Evolutionary conservation across 2,329 filamentous ascomycete genomes (phyloP).

Genomic region (Aureobasidium subglaciale): DNA sequence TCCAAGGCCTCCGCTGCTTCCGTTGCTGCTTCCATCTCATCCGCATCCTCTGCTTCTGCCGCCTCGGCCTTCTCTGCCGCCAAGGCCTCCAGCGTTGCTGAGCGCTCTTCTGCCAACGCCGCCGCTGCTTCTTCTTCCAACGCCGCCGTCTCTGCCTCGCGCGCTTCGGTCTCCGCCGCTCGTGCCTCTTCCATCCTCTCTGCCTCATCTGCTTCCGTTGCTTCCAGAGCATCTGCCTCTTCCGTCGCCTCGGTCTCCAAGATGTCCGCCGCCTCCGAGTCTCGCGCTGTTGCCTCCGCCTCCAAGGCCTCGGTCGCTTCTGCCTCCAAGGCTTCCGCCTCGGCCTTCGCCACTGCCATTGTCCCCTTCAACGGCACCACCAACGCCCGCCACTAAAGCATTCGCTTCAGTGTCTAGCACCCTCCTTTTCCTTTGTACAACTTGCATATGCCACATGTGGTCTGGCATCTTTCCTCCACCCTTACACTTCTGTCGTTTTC

Average conservation of each 20-base stretch:
- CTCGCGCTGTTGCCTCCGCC: conserved; percentile 6
- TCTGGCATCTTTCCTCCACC: background rate
- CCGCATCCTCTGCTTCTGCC: background rate
- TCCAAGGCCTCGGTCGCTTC: background rate
- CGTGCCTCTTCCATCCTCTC: background rate
- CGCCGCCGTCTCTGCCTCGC: conserved; percentile 2
- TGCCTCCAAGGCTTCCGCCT: conserved; percentile 7
- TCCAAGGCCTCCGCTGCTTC: conserved; percentile 14
- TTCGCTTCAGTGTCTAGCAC: background rate
- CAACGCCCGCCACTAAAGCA: conserved; percentile 5
- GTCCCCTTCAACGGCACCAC: conserved; percentile 12
- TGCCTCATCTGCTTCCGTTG: background rate
- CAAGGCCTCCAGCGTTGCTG: conserved; percentile 1
- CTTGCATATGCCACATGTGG: conserved; percentile 8
- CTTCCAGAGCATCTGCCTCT: conserved; percentile 2
- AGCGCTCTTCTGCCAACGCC: background rate
- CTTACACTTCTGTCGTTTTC: conserved; percentile 4
- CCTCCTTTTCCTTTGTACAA: background rate
- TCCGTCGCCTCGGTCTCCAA: background rate
- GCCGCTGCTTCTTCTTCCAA: background rate
- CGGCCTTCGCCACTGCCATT: background rate
- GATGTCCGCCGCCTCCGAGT: conserved; percentile 1
- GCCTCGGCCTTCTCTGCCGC: background rate
- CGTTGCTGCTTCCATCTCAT: conserved; percentile 6
- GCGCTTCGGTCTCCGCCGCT: conserved; percentile 11